Percentiles rank a stretch among this genome's conserved stretches.
These are phyloP conservation scores for Fagopyrum tataricum DNA, from an alignment of 148 eudicot genomes.

Conservation along the genomic window DNA sequence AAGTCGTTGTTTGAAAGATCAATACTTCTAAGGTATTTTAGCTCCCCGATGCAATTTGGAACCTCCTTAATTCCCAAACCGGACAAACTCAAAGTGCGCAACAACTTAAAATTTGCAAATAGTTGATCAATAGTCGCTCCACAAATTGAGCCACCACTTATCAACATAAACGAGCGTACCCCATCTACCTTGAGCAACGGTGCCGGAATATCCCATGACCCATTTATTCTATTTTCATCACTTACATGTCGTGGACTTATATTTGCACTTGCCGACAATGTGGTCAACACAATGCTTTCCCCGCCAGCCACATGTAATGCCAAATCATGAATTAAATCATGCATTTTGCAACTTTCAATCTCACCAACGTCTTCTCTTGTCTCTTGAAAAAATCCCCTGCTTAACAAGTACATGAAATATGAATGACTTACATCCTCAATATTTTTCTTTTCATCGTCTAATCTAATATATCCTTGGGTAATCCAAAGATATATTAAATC, in stretches of 20 bases:
- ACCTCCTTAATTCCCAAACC: not conserved
- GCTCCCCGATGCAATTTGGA: not conserved
- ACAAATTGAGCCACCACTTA: too few relatives aligned
- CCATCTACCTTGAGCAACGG: not conserved
- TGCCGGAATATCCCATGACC: not conserved
- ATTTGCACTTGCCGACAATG: not conserved
- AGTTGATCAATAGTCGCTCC: not conserved
- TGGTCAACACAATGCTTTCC: not conserved
- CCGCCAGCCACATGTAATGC: slow-evolving; percentile 25
- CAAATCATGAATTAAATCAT: slow-evolving; percentile 39
- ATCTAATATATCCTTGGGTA: slow-evolving; percentile 6
- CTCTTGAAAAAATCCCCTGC: slow-evolving; percentile 30
- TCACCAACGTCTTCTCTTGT: slow-evolving; percentile 11
- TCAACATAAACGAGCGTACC: not conserved
- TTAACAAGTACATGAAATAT: slow-evolving; percentile 20
- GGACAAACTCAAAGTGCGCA: not conserved
- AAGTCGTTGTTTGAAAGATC: slow-evolving; percentile 16
- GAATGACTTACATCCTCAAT: slow-evolving; percentile 19
- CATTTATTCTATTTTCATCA: not conserved
- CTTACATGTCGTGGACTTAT: not conserved
- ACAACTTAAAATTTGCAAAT: not conserved
- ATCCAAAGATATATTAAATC: slow-evolving; percentile 27
- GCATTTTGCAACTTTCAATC: slow-evolving; percentile 22
- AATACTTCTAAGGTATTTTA: slow-evolving; percentile 24
- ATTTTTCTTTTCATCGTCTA: slow-evolving; percentile 5